phyloP scores from a whole-genome alignment of 164 flowering plant species.

The Chimonanthus praecox region DNA sequence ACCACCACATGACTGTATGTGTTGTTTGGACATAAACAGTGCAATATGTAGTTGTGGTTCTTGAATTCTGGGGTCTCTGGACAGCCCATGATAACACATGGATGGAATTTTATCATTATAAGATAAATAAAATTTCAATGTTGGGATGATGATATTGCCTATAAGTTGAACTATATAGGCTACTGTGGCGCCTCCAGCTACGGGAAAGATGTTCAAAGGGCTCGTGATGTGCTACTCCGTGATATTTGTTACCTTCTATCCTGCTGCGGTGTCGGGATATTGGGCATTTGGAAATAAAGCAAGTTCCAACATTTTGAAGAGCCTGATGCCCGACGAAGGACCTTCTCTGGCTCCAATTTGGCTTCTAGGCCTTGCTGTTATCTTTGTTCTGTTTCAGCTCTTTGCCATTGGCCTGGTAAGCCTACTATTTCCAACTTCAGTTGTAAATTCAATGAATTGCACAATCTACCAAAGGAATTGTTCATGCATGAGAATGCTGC shows the following conservation, averaged over 20 bases:
- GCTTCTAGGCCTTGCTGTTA: slow-evolving; percentile 66
- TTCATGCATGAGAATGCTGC: not conserved
- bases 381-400: slow-evolving; percentile 84
- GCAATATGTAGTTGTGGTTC: too few species aligned
- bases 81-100: too few species aligned
- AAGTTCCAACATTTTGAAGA: slow-evolving; percentile 68
- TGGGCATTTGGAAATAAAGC: slow-evolving; percentile 81
- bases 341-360: slow-evolving; percentile 86
- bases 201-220: slow-evolving; percentile 95
- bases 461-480: not conserved
- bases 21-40: too few species aligned
- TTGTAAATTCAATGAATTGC: not conserved
- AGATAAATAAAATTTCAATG: too few species aligned
- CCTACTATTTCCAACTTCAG: not conserved
- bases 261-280: slow-evolving; percentile 77
- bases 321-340: slow-evolving; percentile 75
- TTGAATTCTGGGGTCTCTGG: too few species aligned
- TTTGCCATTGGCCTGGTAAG: slow-evolving; percentile 91
- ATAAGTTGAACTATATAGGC: slow-evolving; percentile 47
- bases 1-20: too few species aligned
- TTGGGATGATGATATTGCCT: too few species aligned
- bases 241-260: slow-evolving; percentile 74
- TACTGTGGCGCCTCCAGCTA: slow-evolving; percentile 92
- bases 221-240: slow-evolving; percentile 80
- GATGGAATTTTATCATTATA: too few species aligned